phyloP scores from a whole-genome alignment of 192 early-diverging fungal species.

The Dimargaris verticillata region DNA sequence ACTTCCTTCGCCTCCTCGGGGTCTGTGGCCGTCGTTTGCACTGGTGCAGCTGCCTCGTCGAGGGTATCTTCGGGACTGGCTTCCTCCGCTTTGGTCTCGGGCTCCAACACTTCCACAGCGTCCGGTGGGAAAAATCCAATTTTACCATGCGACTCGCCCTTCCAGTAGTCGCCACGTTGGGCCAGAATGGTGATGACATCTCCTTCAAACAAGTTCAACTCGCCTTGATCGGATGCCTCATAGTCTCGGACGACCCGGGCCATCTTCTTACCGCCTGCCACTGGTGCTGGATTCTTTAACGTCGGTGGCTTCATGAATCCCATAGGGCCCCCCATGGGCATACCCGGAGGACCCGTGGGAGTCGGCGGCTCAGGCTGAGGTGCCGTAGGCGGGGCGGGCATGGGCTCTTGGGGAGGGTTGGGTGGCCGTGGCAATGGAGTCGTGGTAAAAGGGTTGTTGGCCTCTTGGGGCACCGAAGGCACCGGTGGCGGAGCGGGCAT shows the following conservation, averaged over 20 bases:
- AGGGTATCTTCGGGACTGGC: neutral
- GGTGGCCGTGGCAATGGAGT: neutral
- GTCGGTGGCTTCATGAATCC: neutral
- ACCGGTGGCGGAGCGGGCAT: neutral
- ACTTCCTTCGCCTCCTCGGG: neutral
- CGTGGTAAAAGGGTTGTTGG: neutral
- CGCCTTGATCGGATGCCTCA: conserved; percentile 39
- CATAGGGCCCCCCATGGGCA: neutral
- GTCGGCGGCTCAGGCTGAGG: neutral
- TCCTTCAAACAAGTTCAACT: conserved; percentile 44
- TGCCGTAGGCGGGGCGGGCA: too few species aligned
- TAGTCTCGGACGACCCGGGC: conserved; percentile 58
- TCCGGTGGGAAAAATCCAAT: conserved; percentile 51
- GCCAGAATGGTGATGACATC: conserved; percentile 54
- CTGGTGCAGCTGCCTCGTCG: neutral
- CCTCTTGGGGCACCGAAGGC: neutral
- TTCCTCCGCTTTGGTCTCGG: conserved; percentile 17
- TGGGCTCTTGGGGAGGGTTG: neutral
- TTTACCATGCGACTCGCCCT: conserved; percentile 65
- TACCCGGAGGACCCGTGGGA: neutral
- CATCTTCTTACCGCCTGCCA: conserved; percentile 10
- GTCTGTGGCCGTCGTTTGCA: neutral
- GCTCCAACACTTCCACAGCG: conserved; percentile 31
- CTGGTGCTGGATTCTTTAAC: neutral
- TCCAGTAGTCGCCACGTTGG: conserved; percentile 39